These are phyloP conservation scores for Aureobasidium mangrovei DNA, from an alignment of 2,329 filamentous ascomycete genomes.

Conservation along the genomic window DNA sequence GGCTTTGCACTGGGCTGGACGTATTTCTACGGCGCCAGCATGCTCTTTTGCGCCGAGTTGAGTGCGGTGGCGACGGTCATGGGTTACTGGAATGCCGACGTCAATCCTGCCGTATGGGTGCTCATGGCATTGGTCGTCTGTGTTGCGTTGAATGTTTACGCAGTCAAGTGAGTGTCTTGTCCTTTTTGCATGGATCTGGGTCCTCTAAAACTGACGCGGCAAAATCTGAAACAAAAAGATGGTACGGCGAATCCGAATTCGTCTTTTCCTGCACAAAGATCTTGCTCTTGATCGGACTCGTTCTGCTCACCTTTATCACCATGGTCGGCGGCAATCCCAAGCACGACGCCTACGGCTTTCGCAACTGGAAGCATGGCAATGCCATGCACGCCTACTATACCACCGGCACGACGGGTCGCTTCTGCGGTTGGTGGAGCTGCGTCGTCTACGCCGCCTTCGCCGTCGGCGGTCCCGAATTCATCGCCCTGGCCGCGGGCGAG, in stretches of 20 bases:
- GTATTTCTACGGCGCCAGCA: slow-evolving; percentile 41
- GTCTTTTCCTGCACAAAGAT: slow-evolving; percentile 24
- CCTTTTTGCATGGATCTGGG: background rate
- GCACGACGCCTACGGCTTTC: slow-evolving; percentile 23
- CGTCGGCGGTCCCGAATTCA: slow-evolving; percentile 45
- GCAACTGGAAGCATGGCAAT: slow-evolving; percentile 21
- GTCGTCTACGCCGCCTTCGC: slow-evolving; percentile 37
- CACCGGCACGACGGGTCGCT: slow-evolving; percentile 26
- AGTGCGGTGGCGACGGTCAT: slow-evolving; percentile 55
- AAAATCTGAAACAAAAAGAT: background rate
- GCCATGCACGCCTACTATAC: slow-evolving; percentile 23
- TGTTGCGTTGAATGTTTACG: slow-evolving; percentile 15
- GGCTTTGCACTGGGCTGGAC: slow-evolving; percentile 67
- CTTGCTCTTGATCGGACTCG: slow-evolving; percentile 29
- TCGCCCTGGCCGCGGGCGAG: slow-evolving; percentile 48
- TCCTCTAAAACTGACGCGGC: background rate
- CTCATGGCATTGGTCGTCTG: slow-evolving; percentile 10
- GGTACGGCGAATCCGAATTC: slow-evolving; percentile 18
- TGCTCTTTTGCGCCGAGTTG: slow-evolving; percentile 48
- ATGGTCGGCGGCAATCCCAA: slow-evolving; percentile 33
- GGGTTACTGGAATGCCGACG: slow-evolving; percentile 44
- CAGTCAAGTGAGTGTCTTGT: slow-evolving; percentile 12
- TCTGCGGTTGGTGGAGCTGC: slow-evolving; percentile 22
- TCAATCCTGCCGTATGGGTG: slow-evolving; percentile 34
- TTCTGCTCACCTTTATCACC: slow-evolving; percentile 30